Conservation (phyloP, 495 filamentous ascomycete genomes). For the Penicillium lividum region DNA sequence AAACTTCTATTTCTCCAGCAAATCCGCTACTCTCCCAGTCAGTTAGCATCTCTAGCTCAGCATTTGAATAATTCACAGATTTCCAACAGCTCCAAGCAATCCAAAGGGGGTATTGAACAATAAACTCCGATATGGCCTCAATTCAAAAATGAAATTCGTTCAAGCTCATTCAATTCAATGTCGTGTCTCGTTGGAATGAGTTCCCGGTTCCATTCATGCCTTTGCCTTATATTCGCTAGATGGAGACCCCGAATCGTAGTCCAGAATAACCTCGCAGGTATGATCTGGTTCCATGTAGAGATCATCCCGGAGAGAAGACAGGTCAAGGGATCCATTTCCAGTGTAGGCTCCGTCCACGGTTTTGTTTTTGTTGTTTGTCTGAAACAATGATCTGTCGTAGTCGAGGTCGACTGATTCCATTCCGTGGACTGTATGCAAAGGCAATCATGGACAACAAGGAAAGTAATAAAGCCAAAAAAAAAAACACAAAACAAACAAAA, state of each 20-base stretch:
- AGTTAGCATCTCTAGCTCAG: neutral
- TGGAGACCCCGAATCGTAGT: neutral
- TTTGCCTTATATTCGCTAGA: too few relatives aligned
- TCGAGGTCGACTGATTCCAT: slow-evolving; percentile 3
- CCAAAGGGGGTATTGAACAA: neutral
- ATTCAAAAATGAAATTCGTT: neutral
- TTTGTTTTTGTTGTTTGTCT: neutral
- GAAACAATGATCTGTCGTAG: slow-evolving; percentile 8
- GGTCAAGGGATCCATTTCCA: neutral
- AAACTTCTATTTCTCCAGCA: neutral
- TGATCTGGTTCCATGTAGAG: neutral
- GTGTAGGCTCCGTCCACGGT: neutral
- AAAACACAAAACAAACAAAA: neutral
- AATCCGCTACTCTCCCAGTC: neutral
- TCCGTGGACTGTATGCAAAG: slow-evolving; percentile 3
- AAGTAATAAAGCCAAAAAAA: neutral
- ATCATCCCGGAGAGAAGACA: neutral
- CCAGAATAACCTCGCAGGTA: neutral
- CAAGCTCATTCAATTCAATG: neutral
- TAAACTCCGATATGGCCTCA: neutral
- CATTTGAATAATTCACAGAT: neutral
- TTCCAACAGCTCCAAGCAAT: neutral
- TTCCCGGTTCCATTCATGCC: neutral
- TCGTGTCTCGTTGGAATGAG: neutral
- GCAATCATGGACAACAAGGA: too few relatives aligned